Conservation (phyloP, 371 early-diverging fungal species). For the Chytridium lagenaria region DNA sequence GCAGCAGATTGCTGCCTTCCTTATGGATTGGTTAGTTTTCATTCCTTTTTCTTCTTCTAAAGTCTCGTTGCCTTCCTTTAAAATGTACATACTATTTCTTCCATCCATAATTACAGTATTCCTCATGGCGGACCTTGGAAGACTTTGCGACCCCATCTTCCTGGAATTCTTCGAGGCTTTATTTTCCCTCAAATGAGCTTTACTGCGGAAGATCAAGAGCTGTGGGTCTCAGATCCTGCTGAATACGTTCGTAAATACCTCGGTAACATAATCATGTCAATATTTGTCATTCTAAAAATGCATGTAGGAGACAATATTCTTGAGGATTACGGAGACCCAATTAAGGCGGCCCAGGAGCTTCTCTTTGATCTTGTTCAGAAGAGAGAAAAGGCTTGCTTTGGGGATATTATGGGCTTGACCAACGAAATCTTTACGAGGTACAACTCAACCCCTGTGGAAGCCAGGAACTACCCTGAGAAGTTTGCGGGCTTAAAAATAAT, state of each 20-base stretch:
- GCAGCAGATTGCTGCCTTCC: conserved; percentile 44
- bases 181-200: conserved; percentile 90
- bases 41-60: background rate
- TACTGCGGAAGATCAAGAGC: conserved; percentile 75
- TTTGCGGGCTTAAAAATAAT: conserved; percentile 91
- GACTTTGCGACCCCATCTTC: conserved; percentile 80
- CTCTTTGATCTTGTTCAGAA: conserved; percentile 75
- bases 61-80: background rate
- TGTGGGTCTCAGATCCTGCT: conserved; percentile 90
- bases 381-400: conserved; percentile 49
- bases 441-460: conserved; percentile 64
- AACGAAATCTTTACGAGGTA: conserved; percentile 40
- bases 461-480: conserved; percentile 76
- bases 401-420: background rate
- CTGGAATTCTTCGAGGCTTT: conserved; percentile 76
- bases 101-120: conserved; percentile 60
- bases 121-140: conserved; percentile 88
- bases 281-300: conserved; percentile 4
- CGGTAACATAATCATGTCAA: conserved; percentile 21
- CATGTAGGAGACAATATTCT: conserved; percentile 40
- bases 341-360: conserved; percentile 70
- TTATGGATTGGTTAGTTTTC: conserved; percentile 39
- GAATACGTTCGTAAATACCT: conserved; percentile 90
- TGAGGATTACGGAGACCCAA: conserved; percentile 60
- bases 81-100: conserved; percentile 15